Evolutionary conservation across 257 asterid species (phyloP).

Genomic region (Nicotiana knightiana): DNA sequence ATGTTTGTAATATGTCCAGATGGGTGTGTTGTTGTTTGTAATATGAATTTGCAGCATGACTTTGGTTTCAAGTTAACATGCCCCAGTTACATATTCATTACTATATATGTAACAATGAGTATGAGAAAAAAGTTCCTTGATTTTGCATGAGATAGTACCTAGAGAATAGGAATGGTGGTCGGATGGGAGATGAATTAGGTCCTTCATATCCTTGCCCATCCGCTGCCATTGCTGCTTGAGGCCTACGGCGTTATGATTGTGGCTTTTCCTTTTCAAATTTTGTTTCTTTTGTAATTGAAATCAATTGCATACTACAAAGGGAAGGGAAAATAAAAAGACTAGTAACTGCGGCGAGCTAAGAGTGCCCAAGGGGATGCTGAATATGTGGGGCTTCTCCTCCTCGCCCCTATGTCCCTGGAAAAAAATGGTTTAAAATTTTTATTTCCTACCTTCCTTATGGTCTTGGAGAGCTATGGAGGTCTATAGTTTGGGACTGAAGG

Average conservation of each 20-base stretch:
- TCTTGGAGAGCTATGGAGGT: neutral
- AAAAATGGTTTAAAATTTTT: neutral
- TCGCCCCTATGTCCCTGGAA: neutral
- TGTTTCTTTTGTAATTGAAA: neutral
- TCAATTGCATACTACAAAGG: neutral
- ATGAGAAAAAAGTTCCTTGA: neutral
- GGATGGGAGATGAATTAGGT: neutral
- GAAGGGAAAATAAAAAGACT: neutral
- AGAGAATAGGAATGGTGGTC: neutral
- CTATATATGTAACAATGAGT: neutral
- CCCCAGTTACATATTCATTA: neutral
- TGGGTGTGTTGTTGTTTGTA: neutral
- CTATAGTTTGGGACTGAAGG: neutral
- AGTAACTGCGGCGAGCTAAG: neutral
- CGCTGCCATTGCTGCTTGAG: neutral
- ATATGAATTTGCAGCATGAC: neutral
- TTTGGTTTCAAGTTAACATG: neutral
- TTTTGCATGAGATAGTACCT: neutral
- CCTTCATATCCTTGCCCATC: neutral
- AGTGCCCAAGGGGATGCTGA: neutral
- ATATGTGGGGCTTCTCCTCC: neutral
- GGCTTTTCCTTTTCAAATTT: neutral
- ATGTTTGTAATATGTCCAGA: neutral
- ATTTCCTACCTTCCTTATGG: neutral
- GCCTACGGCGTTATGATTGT: neutral